phyloP scores from a whole-genome alignment of 2,329 filamentous ascomycete genomes.

The Elsinoe necatrix region DNA sequence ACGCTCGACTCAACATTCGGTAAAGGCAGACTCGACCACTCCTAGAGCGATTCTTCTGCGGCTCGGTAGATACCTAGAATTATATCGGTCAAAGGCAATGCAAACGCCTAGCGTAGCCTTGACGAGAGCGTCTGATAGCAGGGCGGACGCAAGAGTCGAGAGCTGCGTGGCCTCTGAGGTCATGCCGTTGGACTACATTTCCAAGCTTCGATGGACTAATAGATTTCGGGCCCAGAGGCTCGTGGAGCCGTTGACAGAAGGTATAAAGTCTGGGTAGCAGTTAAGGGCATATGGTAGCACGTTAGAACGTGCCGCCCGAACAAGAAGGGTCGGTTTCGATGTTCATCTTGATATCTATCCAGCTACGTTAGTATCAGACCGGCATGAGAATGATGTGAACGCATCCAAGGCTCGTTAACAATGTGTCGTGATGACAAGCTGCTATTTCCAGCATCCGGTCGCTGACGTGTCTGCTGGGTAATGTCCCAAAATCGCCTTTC shows the following conservation, averaged over 20 bases:
- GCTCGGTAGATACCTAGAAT: neutral
- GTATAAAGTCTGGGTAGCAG: neutral
- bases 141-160: neutral
- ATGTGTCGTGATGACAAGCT: neutral
- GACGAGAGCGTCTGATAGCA: neutral
- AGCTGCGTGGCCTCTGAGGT: constrained; percentile 7
- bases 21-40: neutral
- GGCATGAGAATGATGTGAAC: neutral
- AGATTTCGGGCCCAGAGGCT: neutral
- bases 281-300: neutral
- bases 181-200: constrained; percentile 1
- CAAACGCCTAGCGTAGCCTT: neutral
- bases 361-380: neutral
- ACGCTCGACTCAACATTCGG: neutral
- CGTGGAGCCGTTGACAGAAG: constrained; percentile 2
- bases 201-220: neutral
- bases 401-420: neutral
- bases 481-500: neutral
- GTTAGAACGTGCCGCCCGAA: constrained; percentile 5
- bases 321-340: neutral
- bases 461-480: neutral
- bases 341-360: neutral
- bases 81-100: neutral
- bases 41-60: neutral
- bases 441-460: neutral